phyloP scores from a whole-genome alignment of 2,329 filamentous ascomycete species.

The Alternaria gansuensis region DNA sequence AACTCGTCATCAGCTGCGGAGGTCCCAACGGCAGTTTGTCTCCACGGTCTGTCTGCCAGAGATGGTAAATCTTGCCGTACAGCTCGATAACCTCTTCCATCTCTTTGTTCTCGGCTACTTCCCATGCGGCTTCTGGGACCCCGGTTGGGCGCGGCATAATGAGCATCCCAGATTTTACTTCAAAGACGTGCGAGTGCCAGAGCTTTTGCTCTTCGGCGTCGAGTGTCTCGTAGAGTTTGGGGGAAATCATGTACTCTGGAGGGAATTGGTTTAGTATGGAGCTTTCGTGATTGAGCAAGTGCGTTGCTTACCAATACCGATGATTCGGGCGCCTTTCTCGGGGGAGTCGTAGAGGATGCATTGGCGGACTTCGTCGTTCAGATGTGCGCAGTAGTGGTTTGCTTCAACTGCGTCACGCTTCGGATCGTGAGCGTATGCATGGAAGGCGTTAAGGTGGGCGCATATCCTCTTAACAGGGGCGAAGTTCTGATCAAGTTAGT shows the following conservation, averaged over 20 bases:
- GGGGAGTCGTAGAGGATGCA: slow-evolving; percentile 84
- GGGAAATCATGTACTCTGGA: slow-evolving; percentile 82
- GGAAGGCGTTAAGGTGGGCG: slow-evolving; percentile 87
- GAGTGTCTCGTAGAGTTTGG: slow-evolving; percentile 72
- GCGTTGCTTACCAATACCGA: slow-evolving; percentile 66
- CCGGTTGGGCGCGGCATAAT: slow-evolving; percentile 71
- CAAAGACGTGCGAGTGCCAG: slow-evolving; percentile 81
- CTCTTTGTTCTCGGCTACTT: slow-evolving; percentile 77
- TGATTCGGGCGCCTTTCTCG: slow-evolving; percentile 72
- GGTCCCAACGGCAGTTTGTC: slow-evolving; percentile 69
- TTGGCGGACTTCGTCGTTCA: slow-evolving; percentile 81
- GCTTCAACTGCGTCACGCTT: slow-evolving; percentile 72
- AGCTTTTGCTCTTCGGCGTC: slow-evolving; percentile 72
- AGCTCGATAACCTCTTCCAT: slow-evolving; percentile 79
- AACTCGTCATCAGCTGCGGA: slow-evolving; percentile 72
- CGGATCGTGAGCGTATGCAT: slow-evolving; percentile 79
- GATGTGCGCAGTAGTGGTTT: slow-evolving; percentile 85
- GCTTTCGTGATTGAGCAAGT: neutral
- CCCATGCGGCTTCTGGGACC: slow-evolving; percentile 71
- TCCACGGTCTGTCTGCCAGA: slow-evolving; percentile 85
- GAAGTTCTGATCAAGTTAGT: slow-evolving; percentile 64
- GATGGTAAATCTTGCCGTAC: slow-evolving; percentile 85
- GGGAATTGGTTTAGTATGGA: neutral
- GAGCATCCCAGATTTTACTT: slow-evolving; percentile 82
- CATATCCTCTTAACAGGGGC: slow-evolving; percentile 75